Evolutionary conservation across 2,329 filamentous ascomycete species (phyloP).

Genomic region (Monilinia aucupariae): DNA sequence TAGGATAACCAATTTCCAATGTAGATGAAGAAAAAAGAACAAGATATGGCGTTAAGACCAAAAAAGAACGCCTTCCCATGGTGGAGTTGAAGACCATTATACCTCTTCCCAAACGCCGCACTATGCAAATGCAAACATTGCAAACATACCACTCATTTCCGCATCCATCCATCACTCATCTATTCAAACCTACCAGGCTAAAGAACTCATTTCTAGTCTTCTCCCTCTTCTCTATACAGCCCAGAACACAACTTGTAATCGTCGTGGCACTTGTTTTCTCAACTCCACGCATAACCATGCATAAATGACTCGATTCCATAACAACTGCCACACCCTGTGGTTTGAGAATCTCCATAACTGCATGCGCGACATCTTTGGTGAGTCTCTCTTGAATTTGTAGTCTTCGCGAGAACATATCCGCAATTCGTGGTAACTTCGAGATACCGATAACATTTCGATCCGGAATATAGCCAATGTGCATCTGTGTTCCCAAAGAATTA

Average conservation of each 20-base stretch:
- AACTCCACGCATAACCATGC: conserved; percentile 99
- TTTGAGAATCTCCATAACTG: conserved; percentile 86
- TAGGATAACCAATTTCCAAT: conserved; percentile 13
- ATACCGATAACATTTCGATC: conserved; percentile 86
- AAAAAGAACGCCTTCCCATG: conserved; percentile 28
- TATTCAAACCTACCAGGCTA: conserved; percentile 66
- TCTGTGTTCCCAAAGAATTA: conserved; percentile 47
- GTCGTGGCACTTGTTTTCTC: conserved; percentile 83
- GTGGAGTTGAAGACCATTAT: conserved; percentile 35
- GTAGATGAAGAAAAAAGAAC: background rate
- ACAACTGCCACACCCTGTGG: conserved; percentile 95
- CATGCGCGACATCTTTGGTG: conserved; percentile 92
- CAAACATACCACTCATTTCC: conserved; percentile 1
- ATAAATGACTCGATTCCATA: conserved; percentile 93
- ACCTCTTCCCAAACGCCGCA: conserved; percentile 24
- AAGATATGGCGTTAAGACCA: conserved; percentile 36
- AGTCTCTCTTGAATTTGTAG: conserved; percentile 95
- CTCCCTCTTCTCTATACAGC: conserved; percentile 84
- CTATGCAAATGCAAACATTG: conserved; percentile 23
- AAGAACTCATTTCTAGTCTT: conserved; percentile 96
- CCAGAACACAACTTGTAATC: conserved; percentile 96
- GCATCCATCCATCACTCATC: conserved; percentile 37
- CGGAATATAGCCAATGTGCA: conserved; percentile 99
- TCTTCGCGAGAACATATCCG: conserved; percentile 91
- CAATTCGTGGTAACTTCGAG: conserved; percentile 90